These are phyloP conservation scores for Gloeophyllum trabeum DNA, from an alignment of 768 basidiomycete genomes.

Conservation along the genomic window DNA sequence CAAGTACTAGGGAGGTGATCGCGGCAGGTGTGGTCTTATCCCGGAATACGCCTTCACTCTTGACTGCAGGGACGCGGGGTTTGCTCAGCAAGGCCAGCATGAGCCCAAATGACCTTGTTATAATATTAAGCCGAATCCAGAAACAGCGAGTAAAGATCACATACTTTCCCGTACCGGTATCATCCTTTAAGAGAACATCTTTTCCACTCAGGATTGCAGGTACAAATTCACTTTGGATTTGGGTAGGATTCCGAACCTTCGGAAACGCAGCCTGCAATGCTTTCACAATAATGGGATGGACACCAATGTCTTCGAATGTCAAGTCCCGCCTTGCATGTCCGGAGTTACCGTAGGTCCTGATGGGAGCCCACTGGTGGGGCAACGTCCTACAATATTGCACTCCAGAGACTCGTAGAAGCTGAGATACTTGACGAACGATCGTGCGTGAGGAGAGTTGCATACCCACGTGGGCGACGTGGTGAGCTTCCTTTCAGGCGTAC, in stretches of 20 bases:
- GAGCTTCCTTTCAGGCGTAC: no score
- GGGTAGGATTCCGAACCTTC: slow-evolving; percentile 42
- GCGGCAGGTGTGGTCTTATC: no score
- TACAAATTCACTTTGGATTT: slow-evolving; percentile 48
- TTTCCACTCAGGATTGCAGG: slow-evolving; percentile 43
- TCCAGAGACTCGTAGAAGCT: no score
- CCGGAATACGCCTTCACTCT: no score
- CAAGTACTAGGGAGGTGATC: slow-evolving; percentile 49
- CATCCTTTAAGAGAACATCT: slow-evolving; percentile 58
- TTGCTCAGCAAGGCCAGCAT: slow-evolving; percentile 56
- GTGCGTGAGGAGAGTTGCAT: no score
- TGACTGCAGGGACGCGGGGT: slow-evolving; percentile 24
- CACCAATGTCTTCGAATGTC: slow-evolving; percentile 39
- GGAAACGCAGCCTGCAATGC: slow-evolving; percentile 54
- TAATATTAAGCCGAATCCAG: neutral
- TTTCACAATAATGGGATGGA: slow-evolving; percentile 34
- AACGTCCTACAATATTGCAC: neutral
- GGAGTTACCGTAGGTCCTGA: no score
- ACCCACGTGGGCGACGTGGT: no score
- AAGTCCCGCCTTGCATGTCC: no score
- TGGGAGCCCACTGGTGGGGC: neutral
- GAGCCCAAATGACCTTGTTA: slow-evolving; percentile 57
- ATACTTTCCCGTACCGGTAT: slow-evolving; percentile 75
- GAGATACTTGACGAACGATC: no score
- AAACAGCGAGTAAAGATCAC: slow-evolving; percentile 13